Evolutionary conservation across 2,329 filamentous ascomycete species (phyloP).

Genomic region (Colletotrichum horii): DNA sequence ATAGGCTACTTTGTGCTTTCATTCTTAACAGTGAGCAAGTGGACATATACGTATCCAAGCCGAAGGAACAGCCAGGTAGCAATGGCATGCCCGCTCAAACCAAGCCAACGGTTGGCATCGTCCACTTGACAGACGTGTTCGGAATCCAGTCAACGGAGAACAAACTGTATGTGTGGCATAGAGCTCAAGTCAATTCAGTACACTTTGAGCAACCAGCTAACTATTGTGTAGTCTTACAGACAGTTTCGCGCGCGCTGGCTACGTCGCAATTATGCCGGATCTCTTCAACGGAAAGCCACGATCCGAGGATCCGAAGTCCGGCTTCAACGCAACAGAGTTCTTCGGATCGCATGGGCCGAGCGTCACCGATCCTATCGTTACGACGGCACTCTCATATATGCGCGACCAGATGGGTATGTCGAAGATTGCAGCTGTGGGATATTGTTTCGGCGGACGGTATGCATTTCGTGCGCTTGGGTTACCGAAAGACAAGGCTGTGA

Average conservation of each 20-base stretch:
- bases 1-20: fast-evolving
- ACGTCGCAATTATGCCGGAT: constrained; percentile 69
- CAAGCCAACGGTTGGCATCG: not conserved
- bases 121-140: constrained; percentile 37
- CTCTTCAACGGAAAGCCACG: constrained; percentile 66
- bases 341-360: constrained; percentile 41
- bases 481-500: constrained; percentile 51
- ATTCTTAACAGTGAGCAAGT: not conserved
- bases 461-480: constrained; percentile 52
- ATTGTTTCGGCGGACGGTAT: constrained; percentile 70
- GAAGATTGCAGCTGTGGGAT: constrained; percentile 62
- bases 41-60: constrained; percentile 1
- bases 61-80: not conserved
- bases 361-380: constrained; percentile 51
- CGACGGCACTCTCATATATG: constrained; percentile 48
- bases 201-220: not conserved
- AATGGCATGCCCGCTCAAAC: not conserved
- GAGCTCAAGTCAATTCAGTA: fast-evolving
- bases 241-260: constrained; percentile 70
- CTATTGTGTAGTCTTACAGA: constrained; percentile 55
- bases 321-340: constrained; percentile 47
- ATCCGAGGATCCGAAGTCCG: constrained; percentile 32
- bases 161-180: constrained; percentile 6
- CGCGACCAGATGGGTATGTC: constrained; percentile 50
- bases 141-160: constrained; percentile 34